Evolutionary conservation across 2,329 filamentous ascomycete species (phyloP), one percentile per base, ranked within the genome.

Genomic region (Fusarium chaquense): DNA sequence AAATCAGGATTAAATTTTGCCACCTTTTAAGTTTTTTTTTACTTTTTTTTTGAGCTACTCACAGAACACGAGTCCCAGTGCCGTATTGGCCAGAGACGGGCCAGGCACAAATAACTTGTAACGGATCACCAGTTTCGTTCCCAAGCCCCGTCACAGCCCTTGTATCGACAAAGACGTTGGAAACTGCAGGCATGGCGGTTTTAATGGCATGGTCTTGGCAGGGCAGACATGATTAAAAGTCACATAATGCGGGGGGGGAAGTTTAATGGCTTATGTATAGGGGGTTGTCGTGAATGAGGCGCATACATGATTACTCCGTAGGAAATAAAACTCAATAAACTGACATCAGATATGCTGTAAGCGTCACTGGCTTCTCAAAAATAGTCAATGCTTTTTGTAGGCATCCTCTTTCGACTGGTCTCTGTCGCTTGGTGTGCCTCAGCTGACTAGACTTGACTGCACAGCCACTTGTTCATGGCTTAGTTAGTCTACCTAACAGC

Each of bases 51-150:
- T 15, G 3, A 8, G 5, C 30, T 12, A 78, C 83, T 74, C 74
- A 87, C 82, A 88, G 73, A 38, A 85, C 75, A 67, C 86, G 79
- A 1, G 84, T 84, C 0, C 86, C 86, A 6, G 83, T 79, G 0
- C 87, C 86, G 71, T 89, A 89, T 71, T 88, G 86, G 0, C 85
- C 85, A 18, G 82, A 86, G 3, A 88, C 80, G 2, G 86, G 86
- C 82, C 84, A 89, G 5, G 84, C 85, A 61, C 86, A 89, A 13
- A 88, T 77, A 3, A 88, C 86, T 33, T 84, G 77, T 22, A 78
- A 38, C 4, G 67, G 46, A 28, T 70, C 53, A 12, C 44, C 33
- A 18, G 57, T 53, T 3, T 49, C 38, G 28, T 61, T 75, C 1
- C 11, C 18, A 6, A 13, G 28, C 32, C 41, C 43, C 26, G 47